Conservation (phyloP, 148 eudicot genomes). For the Nepenthes mirabilis region DNA sequence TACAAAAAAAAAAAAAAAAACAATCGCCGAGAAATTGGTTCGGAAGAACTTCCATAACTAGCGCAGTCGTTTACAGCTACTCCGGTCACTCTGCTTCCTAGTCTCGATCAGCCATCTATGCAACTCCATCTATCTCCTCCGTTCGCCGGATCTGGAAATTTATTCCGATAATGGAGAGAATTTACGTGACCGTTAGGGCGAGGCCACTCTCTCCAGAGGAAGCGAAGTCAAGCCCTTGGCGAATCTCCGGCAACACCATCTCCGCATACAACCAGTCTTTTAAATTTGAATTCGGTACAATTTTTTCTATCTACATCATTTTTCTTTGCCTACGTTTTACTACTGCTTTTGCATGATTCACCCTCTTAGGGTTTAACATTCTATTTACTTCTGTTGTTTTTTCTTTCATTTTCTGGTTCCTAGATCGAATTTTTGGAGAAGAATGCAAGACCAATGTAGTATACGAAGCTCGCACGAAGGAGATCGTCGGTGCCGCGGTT, state of each 20-base stretch:
- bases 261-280: constrained; percentile 27
- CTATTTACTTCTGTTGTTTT: constrained; percentile 1
- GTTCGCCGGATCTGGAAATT: no score
- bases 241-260: constrained; percentile 64
- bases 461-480: constrained; percentile 59
- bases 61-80: no score
- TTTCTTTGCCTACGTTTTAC: background rate
- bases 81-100: no score
- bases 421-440: constrained; percentile 76
- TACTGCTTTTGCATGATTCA: background rate
- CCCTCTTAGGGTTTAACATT: constrained; percentile 9
- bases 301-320: background rate
- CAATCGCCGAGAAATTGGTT: no score
- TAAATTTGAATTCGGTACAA: constrained; percentile 72
- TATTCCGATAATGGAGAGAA: constrained; percentile 51
- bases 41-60: no score
- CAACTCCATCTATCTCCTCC: no score
- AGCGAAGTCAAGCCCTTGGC: constrained; percentile 72
- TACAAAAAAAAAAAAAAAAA: no score
- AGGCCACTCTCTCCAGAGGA: constrained; percentile 76
- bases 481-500: constrained; percentile 79
- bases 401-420: background rate
- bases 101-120: no score
- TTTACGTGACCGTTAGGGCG: constrained; percentile 74
- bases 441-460: constrained; percentile 59